Evolutionary conservation across 495 filamentous ascomycete species (phyloP).

Genomic region (Apiosordaria backusii): DNA sequence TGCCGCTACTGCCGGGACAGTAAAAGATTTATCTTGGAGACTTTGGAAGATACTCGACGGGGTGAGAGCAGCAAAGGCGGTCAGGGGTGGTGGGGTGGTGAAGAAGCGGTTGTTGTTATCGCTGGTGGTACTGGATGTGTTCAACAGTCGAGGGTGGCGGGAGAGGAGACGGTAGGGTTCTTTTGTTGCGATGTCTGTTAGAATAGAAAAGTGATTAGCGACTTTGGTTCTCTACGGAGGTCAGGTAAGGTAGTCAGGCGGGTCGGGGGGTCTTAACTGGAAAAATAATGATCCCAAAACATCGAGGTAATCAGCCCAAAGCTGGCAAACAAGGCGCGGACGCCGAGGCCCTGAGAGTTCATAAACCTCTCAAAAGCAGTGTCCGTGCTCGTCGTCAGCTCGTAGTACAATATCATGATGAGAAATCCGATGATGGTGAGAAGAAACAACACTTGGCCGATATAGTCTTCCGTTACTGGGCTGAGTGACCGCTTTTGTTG

Average conservation of each 20-base stretch:
- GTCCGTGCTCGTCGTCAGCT: neutral
- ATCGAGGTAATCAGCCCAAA: slow-evolving; percentile 10
- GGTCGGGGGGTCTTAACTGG: slow-evolving; percentile 1
- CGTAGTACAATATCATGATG: slow-evolving; percentile 12
- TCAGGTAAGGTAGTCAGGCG: neutral
- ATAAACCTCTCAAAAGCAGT: slow-evolving; percentile 10
- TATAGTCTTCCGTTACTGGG: neutral
- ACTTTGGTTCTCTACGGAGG: too few species aligned
- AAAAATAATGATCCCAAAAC: slow-evolving; percentile 12
- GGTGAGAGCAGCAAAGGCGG: neutral
- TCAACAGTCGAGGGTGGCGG: neutral
- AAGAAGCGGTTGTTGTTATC: neutral
- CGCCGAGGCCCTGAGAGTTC: slow-evolving; percentile 4
- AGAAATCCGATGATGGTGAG: neutral
- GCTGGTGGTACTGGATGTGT: neutral
- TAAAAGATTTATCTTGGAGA: neutral
- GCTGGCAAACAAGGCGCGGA: slow-evolving; percentile 4
- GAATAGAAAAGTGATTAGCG: neutral
- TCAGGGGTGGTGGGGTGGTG: neutral
- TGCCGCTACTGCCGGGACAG: neutral
- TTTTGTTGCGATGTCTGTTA: neutral
- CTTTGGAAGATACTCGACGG: neutral
- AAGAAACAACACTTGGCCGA: neutral
- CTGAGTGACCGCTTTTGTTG: neutral
- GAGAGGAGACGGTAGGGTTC: slow-evolving; percentile 3